These are phyloP conservation scores for Aspergillus felis DNA, from an alignment of 2,329 filamentous ascomycete species.

Conservation along the genomic window DNA sequence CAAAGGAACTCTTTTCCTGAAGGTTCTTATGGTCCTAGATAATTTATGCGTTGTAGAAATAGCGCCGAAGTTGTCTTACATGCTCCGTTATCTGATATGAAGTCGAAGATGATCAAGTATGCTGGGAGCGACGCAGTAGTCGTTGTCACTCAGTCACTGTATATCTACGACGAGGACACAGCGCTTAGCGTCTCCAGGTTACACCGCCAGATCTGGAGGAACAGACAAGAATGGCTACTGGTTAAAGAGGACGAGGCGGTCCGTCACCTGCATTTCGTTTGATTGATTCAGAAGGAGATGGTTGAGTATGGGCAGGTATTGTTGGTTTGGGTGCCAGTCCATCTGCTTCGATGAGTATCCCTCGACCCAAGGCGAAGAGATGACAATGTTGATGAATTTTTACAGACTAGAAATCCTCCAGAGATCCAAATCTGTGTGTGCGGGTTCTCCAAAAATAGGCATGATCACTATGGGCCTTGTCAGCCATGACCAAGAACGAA, in stretches of 20 bases:
- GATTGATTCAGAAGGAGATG: not conserved
- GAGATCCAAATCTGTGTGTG: not conserved
- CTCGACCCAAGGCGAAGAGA: not conserved
- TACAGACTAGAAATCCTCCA: not conserved
- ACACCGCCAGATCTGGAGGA: slow-evolving; percentile 22
- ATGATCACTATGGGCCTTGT: not conserved
- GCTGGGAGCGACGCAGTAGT: not conserved
- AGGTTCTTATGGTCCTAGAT: not conserved
- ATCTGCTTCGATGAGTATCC: not conserved
- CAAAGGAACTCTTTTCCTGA: not conserved
- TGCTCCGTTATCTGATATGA: not conserved
- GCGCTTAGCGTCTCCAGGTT: slow-evolving; percentile 13
- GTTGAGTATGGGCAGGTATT: not conserved
- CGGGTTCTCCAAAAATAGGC: not conserved
- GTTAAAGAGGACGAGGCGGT: not conserved
- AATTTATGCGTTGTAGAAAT: not conserved
- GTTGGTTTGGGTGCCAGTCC: not conserved
- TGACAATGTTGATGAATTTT: not conserved
- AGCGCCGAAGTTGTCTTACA: not conserved
- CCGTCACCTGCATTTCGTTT: slow-evolving; percentile 1
- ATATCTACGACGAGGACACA: not conserved
- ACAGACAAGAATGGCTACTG: not conserved
- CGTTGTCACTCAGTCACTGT: not conserved
- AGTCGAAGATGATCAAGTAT: not conserved
- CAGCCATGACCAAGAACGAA: not conserved